Conservation (phyloP, 1,284 basidiomycete genomes). For the Athelia psychrophila region DNA sequence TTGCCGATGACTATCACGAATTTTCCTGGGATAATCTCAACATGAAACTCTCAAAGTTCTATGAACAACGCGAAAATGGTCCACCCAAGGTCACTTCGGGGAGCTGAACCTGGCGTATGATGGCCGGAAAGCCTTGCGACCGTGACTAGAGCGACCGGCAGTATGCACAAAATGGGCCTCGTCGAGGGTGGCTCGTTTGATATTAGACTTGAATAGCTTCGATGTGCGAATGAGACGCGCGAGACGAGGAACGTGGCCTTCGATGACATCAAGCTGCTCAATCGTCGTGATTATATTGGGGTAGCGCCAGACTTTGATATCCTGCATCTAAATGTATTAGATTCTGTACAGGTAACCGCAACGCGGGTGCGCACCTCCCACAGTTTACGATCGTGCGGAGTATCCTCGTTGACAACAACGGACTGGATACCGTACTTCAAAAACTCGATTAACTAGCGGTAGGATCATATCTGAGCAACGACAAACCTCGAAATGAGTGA, state of each 20-base stretch:
- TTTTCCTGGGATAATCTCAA: conserved; percentile 22
- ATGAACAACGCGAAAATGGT: conserved; percentile 21
- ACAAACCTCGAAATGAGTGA: neutral
- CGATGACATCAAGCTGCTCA: conserved; percentile 19
- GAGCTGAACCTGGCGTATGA: conserved; percentile 9
- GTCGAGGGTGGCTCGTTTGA: conserved; percentile 1
- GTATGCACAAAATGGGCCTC: conserved; percentile 19
- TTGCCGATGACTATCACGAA: neutral
- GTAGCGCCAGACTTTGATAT: conserved; percentile 4
- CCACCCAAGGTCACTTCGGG: conserved; percentile 26
- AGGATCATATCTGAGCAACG: neutral
- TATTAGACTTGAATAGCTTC: neutral
- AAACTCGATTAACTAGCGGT: conserved; percentile 9
- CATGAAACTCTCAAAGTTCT: conserved; percentile 23
- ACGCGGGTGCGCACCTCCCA: conserved; percentile 17
- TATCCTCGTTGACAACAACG: conserved; percentile 27
- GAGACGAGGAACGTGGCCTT: conserved; percentile 19
- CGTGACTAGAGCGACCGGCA: conserved; percentile 13
- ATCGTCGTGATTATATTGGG: conserved; percentile 16
- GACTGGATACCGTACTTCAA: conserved; percentile 19
- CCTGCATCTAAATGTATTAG: conserved; percentile 4
- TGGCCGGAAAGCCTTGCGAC: conserved; percentile 21
- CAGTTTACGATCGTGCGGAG: conserved; percentile 13
- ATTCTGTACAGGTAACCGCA: conserved; percentile 1
- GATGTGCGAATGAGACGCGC: conserved; percentile 11